Evolutionary conservation across 164 flowering plant species (phyloP).

Genomic region (Vitis rupestris): DNA sequence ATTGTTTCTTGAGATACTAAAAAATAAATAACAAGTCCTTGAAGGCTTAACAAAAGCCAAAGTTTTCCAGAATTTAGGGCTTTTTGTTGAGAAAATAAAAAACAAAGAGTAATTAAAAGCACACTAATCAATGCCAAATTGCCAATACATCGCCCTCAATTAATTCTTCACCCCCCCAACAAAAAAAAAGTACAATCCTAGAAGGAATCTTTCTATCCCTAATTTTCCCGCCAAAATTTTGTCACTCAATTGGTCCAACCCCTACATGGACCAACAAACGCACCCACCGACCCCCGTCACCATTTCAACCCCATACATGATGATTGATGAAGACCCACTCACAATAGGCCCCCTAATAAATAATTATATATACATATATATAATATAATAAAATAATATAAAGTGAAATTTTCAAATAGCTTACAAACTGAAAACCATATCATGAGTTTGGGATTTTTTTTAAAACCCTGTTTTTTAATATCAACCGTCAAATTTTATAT

Average conservation of each 20-base stretch:
- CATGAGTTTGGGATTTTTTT: too few species aligned
- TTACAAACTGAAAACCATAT: too few species aligned
- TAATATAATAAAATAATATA: too few species aligned
- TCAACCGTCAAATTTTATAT: too few species aligned
- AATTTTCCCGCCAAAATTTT: conserved; percentile 17
- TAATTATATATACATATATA: too few species aligned
- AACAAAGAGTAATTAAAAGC: not conserved
- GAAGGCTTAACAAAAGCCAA: not conserved
- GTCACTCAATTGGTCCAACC: not conserved
- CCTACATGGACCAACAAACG: not conserved
- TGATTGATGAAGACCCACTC: too few species aligned
- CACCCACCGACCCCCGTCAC: too few species aligned
- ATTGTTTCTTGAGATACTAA: not conserved
- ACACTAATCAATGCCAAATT: not conserved
- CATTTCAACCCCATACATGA: too few species aligned
- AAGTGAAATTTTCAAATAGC: too few species aligned
- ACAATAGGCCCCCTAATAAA: too few species aligned
- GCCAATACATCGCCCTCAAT: conserved; percentile 9
- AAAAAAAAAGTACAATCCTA: not conserved
- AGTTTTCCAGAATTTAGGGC: not conserved
- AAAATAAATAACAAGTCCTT: too few species aligned
- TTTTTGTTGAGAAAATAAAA: not conserved
- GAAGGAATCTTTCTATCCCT: conserved; percentile 10
- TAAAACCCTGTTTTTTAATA: too few species aligned
- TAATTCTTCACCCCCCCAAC: not conserved